Evolutionary conservation across 2,329 filamentous ascomycete genomes (phyloP).

Genomic region (Fusarium denticulatum): DNA sequence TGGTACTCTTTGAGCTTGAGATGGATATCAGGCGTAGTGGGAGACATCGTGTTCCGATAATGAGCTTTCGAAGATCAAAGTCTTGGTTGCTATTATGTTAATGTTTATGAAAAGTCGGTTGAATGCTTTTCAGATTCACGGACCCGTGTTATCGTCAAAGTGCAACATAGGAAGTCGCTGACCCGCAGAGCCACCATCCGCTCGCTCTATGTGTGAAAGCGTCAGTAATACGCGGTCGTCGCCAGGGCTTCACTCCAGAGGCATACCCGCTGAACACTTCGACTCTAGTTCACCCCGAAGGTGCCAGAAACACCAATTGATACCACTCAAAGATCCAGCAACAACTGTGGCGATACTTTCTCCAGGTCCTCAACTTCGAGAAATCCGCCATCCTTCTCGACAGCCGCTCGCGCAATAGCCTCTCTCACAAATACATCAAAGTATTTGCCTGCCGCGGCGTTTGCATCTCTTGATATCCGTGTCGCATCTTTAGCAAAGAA

Average conservation of each 20-base stretch:
- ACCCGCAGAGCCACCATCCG: background rate
- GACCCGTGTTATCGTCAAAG: background rate
- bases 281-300: background rate
- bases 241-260: background rate
- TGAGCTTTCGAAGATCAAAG: background rate
- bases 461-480: slow-evolving; percentile 80
- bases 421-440: slow-evolving; percentile 92
- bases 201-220: background rate
- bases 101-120: background rate
- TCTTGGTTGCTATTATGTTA: background rate
- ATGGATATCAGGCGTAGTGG: background rate
- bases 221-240: background rate
- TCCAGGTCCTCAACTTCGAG: slow-evolving; percentile 91
- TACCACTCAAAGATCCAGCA: slow-evolving; percentile 78
- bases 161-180: background rate
- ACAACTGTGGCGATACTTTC: slow-evolving; percentile 83
- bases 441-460: slow-evolving; percentile 81
- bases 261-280: background rate
- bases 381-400: slow-evolving; percentile 75
- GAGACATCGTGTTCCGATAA: background rate
- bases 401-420: slow-evolving; percentile 81
- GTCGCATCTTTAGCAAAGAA: slow-evolving; percentile 79
- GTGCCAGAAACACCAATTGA: background rate
- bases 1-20: background rate
- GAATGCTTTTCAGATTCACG: background rate